Percentiles rank a stretch among this genome's conserved stretches.
Evolutionary conservation across 2,329 filamentous ascomycete species (phyloP).

Genomic region (Penicillium digitatum): DNA sequence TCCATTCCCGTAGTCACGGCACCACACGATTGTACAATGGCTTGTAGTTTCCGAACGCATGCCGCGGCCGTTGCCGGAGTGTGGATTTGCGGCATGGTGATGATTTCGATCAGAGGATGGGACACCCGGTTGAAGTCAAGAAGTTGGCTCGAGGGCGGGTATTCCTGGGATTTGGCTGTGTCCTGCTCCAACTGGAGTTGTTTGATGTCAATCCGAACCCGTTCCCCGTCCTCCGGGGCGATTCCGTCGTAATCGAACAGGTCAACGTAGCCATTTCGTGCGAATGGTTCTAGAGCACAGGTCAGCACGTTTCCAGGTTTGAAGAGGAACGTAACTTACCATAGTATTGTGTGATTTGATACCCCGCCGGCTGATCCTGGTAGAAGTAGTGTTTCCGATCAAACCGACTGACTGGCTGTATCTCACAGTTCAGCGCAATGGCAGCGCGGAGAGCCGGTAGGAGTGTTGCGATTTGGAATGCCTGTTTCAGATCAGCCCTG

Average conservation of each 20-base stretch:
- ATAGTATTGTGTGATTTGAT: conserved; percentile 98
- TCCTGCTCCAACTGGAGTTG: conserved; percentile 98
- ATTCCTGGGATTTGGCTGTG: conserved; percentile 85
- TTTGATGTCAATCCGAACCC: conserved; percentile 75
- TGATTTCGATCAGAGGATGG: conserved; percentile 88
- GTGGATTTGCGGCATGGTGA: conserved; percentile 84
- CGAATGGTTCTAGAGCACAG: conserved; percentile 52
- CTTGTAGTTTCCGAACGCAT: conserved; percentile 83
- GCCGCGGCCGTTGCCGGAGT: conserved; percentile 82
- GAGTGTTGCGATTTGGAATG: conserved; percentile 76
- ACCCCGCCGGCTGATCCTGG: conserved; percentile 93
- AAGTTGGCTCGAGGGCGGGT: conserved; percentile 68
- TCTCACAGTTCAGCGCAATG: conserved; percentile 72
- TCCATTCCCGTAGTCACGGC: conserved; percentile 92
- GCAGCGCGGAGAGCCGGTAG: conserved; percentile 89
- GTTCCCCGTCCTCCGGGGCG: conserved; percentile 65
- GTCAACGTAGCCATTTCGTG: conserved; percentile 65
- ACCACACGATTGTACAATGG: conserved; percentile 71
- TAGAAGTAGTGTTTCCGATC: conserved; percentile 99
- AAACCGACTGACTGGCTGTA: conserved; percentile 75
- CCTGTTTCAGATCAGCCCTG: conserved; percentile 27
- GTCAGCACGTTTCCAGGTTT: conserved; percentile 5
- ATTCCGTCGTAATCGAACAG: conserved; percentile 75
- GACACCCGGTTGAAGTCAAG: conserved; percentile 94
- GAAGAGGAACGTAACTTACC: conserved; percentile 31